Percentiles rank a stretch among this genome's conserved stretches.
Evolutionary conservation across 441 rosid species (phyloP).

Genomic region (Gossypium schwendimanii): DNA sequence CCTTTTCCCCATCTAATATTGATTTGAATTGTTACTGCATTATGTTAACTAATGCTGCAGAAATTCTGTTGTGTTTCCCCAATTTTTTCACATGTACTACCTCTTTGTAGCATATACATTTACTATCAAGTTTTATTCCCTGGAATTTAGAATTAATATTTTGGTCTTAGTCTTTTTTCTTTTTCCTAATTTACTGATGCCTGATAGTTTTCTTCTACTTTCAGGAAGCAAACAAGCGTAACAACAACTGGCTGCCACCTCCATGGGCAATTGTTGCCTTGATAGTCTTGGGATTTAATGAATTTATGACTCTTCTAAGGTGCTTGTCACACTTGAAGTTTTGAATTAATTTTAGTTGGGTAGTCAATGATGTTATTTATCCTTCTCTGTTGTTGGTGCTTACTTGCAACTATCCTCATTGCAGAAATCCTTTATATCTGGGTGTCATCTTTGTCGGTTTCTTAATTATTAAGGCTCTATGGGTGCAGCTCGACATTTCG

Average conservation of each 20-base stretch:
- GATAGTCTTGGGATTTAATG: constrained; percentile 83
- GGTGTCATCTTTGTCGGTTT: constrained; percentile 55
- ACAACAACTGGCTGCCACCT: constrained; percentile 98
- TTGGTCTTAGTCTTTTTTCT: not conserved
- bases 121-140: not conserved
- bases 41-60: too few relatives aligned
- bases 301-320: constrained; percentile 96
- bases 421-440: constrained; percentile 88
- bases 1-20: not conserved
- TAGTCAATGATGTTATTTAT: constrained; percentile 1
- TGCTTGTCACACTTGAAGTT: constrained; percentile 18
- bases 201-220: too few relatives aligned
- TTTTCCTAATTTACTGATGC: not conserved
- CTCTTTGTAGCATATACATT: not conserved
- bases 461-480: constrained; percentile 72
- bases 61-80: too few relatives aligned
- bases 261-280: constrained; percentile 97
- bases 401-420: constrained; percentile 20
- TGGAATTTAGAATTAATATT: not conserved
- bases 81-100: not conserved
- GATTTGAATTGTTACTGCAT: not conserved
- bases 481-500: constrained; percentile 84
- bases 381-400: not conserved
- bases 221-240: constrained; percentile 92
- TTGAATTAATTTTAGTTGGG: constrained; percentile 5